phyloP scores from a whole-genome alignment of 345 rosid species.

The Anastatica hierochuntica region DNA sequence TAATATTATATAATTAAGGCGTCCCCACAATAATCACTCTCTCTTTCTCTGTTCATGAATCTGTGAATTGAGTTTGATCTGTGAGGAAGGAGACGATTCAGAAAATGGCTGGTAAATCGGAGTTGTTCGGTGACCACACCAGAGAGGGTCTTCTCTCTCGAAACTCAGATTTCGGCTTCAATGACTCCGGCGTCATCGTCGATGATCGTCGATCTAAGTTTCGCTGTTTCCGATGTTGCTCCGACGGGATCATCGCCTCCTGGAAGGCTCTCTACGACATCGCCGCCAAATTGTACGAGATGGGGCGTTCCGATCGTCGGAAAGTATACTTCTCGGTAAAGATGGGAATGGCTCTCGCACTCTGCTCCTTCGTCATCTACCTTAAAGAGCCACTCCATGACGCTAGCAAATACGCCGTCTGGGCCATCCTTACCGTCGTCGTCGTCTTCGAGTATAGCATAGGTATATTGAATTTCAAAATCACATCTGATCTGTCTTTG shows the following conservation, averaged over 20 bases:
- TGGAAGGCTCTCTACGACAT: constrained; percentile 29
- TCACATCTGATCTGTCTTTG: no score
- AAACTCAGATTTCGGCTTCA: constrained; percentile 48
- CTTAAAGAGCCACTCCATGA: background rate
- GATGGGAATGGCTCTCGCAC: background rate
- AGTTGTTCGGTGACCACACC: constrained; percentile 35
- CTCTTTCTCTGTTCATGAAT: no score
- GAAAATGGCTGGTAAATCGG: constrained; percentile 31
- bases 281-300: background rate
- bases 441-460: background rate
- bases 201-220: constrained; percentile 24
- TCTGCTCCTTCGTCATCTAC: background rate
- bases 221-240: constrained; percentile 37
- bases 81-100: no score
- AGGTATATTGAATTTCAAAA: no score
- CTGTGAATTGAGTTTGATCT: no score
- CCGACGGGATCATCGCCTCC: constrained; percentile 31
- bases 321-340: background rate
- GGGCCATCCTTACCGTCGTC: background rate
- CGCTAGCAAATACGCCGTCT: background rate
- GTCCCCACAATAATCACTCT: no score
- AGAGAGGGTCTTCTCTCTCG: constrained; percentile 50
- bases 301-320: background rate
- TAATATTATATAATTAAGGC: no score
- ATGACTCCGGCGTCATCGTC: constrained; percentile 21